A percentile compares a stretch with the other conserved stretches of the same genome.
These are phyloP conservation scores for Microthlaspi erraticum DNA, from an alignment of 345 rosid genomes.

Conservation along the genomic window DNA sequence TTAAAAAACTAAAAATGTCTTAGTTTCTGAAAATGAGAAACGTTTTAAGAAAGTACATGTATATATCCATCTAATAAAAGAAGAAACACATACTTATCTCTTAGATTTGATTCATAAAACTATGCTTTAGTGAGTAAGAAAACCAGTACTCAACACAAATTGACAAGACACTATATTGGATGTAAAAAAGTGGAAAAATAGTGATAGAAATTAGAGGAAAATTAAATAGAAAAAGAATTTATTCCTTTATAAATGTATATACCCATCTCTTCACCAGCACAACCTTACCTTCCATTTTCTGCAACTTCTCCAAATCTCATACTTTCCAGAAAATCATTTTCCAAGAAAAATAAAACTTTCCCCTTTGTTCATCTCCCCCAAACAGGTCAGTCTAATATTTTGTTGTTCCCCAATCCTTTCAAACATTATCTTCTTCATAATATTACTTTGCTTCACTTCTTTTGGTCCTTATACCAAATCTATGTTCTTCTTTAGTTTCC, in stretches of 20 bases:
- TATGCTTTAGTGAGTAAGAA: constrained; percentile 32
- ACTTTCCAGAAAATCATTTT: constrained; percentile 50
- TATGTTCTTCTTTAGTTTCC: constrained; percentile 39
- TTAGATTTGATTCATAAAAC: constrained; percentile 28
- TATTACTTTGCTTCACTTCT: constrained; percentile 48
- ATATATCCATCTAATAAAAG: constrained; percentile 5
- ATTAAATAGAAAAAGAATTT: background rate
- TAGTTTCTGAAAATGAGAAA: background rate
- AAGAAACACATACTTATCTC: constrained; percentile 32
- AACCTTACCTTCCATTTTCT: constrained; percentile 48
- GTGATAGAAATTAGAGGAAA: background rate
- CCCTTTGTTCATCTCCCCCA: constrained; percentile 40
- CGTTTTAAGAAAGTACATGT: background rate
- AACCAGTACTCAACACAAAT: constrained; percentile 31
- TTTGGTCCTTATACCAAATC: constrained; percentile 45
- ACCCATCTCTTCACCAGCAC: constrained; percentile 48
- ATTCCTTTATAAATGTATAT: constrained; percentile 47
- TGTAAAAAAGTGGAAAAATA: constrained; percentile 37
- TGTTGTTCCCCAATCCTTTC: constrained; percentile 47
- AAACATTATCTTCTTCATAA: constrained; percentile 48
- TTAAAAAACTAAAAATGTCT: background rate
- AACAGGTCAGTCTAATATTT: constrained; percentile 46
- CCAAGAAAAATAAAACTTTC: constrained; percentile 42
- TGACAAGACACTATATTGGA: constrained; percentile 38
- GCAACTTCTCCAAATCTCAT: constrained; percentile 49